Evolutionary conservation across 768 basidiomycete genomes (phyloP).

Genomic region (Terana coerulea): DNA sequence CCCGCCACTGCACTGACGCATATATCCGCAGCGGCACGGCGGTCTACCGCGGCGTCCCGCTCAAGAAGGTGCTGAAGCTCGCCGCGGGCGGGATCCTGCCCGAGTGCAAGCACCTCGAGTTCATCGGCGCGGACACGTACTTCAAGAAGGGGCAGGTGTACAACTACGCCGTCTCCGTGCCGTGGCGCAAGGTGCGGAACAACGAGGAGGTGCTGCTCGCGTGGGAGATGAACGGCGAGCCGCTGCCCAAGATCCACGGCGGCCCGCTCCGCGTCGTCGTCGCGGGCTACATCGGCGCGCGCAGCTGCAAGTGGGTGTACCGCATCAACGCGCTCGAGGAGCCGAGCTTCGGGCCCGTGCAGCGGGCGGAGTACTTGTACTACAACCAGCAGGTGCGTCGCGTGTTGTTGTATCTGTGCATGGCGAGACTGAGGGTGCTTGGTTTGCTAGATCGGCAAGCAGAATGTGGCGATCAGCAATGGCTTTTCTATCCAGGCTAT

Average conservation of each 20-base stretch:
- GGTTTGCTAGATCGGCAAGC: slow-evolving; percentile 50
- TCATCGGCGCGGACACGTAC: slow-evolving; percentile 55
- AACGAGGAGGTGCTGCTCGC: slow-evolving; percentile 49
- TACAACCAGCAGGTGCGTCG: slow-evolving; percentile 41
- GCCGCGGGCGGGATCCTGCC: slow-evolving; percentile 48
- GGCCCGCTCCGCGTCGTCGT: slow-evolving; percentile 48
- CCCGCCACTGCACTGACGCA: background rate
- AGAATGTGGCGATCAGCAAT: slow-evolving; percentile 48
- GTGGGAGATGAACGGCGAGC: slow-evolving; percentile 50
- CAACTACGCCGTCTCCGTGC: slow-evolving; percentile 47
- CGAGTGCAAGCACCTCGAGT: slow-evolving; percentile 48
- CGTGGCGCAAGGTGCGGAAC: slow-evolving; percentile 43
- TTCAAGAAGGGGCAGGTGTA: slow-evolving; percentile 40
- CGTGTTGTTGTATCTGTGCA: background rate
- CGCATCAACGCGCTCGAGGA: slow-evolving; percentile 46
- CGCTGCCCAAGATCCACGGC: slow-evolving; percentile 49
- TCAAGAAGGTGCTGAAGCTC: slow-evolving; percentile 50
- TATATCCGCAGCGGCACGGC: slow-evolving; percentile 47
- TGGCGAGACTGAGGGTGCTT: background rate
- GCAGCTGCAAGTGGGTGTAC: slow-evolving; percentile 52
- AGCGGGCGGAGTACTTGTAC: slow-evolving; percentile 51
- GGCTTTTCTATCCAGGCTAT: slow-evolving; percentile 56
- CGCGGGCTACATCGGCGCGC: slow-evolving; percentile 51
- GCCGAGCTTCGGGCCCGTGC: slow-evolving; percentile 49
- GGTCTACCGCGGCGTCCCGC: slow-evolving; percentile 47